These are phyloP conservation scores for Quercus wislizeni DNA, from an alignment of 306 rosid species.

Conservation along the genomic window DNA sequence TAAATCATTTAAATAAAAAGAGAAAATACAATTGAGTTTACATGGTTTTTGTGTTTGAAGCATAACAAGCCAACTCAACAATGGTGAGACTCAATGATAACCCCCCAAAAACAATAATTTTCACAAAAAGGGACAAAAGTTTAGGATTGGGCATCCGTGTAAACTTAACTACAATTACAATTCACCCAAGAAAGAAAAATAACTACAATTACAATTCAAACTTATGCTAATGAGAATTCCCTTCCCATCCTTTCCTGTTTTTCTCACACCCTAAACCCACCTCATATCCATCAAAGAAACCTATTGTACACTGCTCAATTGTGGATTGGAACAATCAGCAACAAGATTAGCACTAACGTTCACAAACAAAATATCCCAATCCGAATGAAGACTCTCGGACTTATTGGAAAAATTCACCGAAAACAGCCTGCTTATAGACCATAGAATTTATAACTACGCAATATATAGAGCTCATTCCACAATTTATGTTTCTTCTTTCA, in stretches of 20 bases:
- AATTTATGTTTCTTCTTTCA: slow-evolving; percentile 20
- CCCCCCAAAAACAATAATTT: background rate
- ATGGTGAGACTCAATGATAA: background rate
- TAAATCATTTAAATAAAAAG: background rate
- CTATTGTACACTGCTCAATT: background rate
- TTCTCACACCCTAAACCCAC: background rate
- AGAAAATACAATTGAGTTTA: background rate
- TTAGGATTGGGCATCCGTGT: background rate
- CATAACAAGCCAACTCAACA: background rate
- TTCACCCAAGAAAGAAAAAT: background rate
- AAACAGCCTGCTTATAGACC: background rate
- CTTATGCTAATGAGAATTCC: background rate
- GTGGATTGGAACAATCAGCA: background rate
- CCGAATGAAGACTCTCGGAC: background rate
- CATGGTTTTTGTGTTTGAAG: background rate
- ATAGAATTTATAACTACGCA: background rate
- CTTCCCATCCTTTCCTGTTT: background rate
- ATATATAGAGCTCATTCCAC: slow-evolving; percentile 8
- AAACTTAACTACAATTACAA: background rate
- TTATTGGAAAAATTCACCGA: background rate
- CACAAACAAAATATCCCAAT: background rate
- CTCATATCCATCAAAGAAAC: background rate
- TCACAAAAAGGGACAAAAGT: background rate
- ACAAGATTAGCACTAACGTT: background rate
- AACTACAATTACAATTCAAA: background rate